Conservation (phyloP, 805 yeast genomes). For the Schizosaccharomyces cryophilus region DNA sequence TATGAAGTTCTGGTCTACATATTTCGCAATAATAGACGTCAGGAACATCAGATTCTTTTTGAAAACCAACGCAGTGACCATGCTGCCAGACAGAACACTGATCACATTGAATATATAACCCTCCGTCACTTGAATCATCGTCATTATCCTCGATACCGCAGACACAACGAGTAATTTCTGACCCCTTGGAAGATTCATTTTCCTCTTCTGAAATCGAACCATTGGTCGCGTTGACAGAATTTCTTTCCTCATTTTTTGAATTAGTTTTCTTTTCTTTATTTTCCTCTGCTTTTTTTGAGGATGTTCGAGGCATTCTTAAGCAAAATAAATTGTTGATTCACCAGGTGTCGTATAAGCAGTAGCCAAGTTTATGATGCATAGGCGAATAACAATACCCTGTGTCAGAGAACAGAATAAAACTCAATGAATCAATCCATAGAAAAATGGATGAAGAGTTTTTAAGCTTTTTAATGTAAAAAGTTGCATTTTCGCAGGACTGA, state of each 20-base stretch:
- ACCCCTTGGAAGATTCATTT: slow-evolving; percentile 5
- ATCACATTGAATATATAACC: slow-evolving; percentile 88
- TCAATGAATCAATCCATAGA: no score
- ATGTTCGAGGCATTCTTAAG: no score
- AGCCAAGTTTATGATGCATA: no score
- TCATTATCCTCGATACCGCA: slow-evolving; percentile 28
- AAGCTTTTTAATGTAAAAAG: no score
- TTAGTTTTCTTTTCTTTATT: not conserved
- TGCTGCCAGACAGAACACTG: slow-evolving; percentile 92
- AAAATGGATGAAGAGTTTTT: no score
- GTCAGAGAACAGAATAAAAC: no score
- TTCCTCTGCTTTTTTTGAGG: no score
- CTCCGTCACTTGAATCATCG: slow-evolving; percentile 50
- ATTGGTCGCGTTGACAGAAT: not conserved
- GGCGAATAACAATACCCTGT: no score
- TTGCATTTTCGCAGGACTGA: no score
- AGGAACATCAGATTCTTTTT: slow-evolving; percentile 50
- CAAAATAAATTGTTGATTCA: no score
- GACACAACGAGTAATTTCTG: slow-evolving; percentile 30
- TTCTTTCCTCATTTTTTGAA: not conserved
- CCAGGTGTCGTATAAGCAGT: no score
- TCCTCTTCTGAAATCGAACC: not conserved
- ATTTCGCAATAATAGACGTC: slow-evolving; percentile 88
- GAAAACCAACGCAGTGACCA: slow-evolving; percentile 80
- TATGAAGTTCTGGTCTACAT: slow-evolving; percentile 69